phyloP scores from a whole-genome alignment of 2,329 filamentous ascomycete genomes.

The Allantophomopsis lycopodina region DNA sequence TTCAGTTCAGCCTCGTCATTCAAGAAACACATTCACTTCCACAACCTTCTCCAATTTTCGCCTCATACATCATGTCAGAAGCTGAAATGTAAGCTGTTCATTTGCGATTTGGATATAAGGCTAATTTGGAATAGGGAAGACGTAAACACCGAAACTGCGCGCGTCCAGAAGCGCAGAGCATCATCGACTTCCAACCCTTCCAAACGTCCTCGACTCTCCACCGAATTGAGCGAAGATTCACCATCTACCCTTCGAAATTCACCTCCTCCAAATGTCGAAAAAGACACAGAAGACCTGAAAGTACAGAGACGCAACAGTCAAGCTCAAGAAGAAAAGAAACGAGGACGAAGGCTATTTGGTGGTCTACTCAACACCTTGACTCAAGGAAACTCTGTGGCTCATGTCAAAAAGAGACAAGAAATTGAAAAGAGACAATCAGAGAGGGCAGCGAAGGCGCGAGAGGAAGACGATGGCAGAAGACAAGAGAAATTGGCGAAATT shows the following conservation, averaged over 20 bases:
- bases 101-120: too few relatives aligned
- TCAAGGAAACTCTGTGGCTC: slow-evolving; percentile 49
- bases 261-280: slow-evolving; percentile 9
- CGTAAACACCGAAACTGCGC: slow-evolving; percentile 4
- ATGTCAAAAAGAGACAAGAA: slow-evolving; percentile 59
- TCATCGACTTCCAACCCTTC: slow-evolving; percentile 35
- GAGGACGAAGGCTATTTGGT: slow-evolving; percentile 76
- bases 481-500: slow-evolving; percentile 52
- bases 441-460: slow-evolving; percentile 58
- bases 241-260: slow-evolving; percentile 14
- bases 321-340: slow-evolving; percentile 65
- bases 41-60: too few relatives aligned
- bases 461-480: slow-evolving; percentile 55
- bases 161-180: slow-evolving; percentile 26
- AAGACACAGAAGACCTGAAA: slow-evolving; percentile 4
- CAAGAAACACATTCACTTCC: background rate
- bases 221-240: slow-evolving; percentile 8
- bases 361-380: slow-evolving; percentile 48
- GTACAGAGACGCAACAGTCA: slow-evolving; percentile 24
- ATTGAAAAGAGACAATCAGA: slow-evolving; percentile 74
- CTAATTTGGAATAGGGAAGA: too few relatives aligned
- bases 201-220: slow-evolving; percentile 37
- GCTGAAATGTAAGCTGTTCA: too few relatives aligned
- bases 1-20: slow-evolving; percentile 1
- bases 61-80: too few relatives aligned